Base-by-base conservation (phyloP, 306 rosid species). In the Mimosa pudica region DNA sequence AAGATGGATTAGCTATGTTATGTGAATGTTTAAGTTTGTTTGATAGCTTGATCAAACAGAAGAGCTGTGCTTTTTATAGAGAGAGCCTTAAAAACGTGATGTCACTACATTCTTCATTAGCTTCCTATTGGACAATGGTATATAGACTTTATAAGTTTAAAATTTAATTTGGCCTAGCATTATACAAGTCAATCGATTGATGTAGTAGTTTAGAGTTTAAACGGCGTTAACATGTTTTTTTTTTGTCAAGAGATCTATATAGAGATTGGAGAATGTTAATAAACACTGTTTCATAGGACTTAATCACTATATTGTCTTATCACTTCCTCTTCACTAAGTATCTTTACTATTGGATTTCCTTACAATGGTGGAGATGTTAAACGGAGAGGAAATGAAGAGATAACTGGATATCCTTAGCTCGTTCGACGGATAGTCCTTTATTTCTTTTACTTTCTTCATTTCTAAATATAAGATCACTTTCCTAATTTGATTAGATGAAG, bases 41-140 rank as follows among this genome's bases (percentile, higher is more conserved):
- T 58, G 62, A 45, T 57, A 10, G 62, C 41, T 30, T 57, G 38
- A 4, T 10, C 10, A 70, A 71, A 67, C 36, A 42, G 14, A 65
- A 45, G 54, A 68, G 78, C 32, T 42, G 10, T 30, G 51, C 51
- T 36, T 76, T 32, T 64, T 65, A 77, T 64, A 76, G 63, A 41
- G 60, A 14, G 58, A 72, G 64, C 81, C 75, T 84, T 66, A 2
- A 44, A 44, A 6, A 17, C 18, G 1, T 80, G 81, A 74, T 75
- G 82, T 82, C 79, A 32, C 41, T 51, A 30, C 11, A 3, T n/a
- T 2, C 6, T 64, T 52, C n/a, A 51, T 69, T 68, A 0, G 10
- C 33, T 52, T 6, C 58, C 20, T 77, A 6, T 69, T 72, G 65
- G 11, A 3, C 2, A 24, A 68, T 44, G 6, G 33, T 0, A 20